Evolutionary conservation across 164 flowering plant genomes (phyloP).

Genomic region (Pachysandra terminalis): DNA sequence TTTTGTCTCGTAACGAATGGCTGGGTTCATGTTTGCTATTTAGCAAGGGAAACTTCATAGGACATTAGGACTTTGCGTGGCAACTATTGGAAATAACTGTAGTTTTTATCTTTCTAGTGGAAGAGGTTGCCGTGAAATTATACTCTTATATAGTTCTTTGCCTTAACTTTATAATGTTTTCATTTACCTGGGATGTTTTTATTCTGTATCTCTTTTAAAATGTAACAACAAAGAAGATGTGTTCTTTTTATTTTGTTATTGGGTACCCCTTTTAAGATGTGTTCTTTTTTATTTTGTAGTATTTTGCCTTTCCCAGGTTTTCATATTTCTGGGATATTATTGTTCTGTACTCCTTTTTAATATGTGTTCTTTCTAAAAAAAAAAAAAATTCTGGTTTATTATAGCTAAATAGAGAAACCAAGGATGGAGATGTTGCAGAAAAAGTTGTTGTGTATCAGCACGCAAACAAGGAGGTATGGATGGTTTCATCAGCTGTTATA

Average conservation of each 20-base stretch:
- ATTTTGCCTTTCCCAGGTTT: neutral
- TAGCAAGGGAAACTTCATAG: no score
- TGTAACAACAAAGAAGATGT: no score
- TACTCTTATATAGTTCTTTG: neutral
- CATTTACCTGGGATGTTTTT: neutral
- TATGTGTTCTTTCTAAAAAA: neutral
- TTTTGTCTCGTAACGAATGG: no score
- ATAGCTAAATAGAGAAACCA: slow-evolving; percentile 66
- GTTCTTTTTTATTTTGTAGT: no score
- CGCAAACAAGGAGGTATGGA: slow-evolving; percentile 88
- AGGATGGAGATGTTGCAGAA: slow-evolving; percentile 63
- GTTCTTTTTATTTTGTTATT: no score
- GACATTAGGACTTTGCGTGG: no score
- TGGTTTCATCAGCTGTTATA: neutral
- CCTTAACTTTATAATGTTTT: neutral
- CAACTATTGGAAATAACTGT: no score
- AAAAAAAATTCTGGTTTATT: slow-evolving; percentile 20
- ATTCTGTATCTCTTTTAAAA: no score
- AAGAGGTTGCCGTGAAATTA: neutral
- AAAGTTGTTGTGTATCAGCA: slow-evolving; percentile 64
- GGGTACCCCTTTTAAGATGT: no score
- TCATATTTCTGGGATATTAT: neutral
- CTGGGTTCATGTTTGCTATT: no score
- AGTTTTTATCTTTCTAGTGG: neutral
- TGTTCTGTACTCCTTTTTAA: neutral